Evolutionary conservation across 164 flowering plant species (phyloP).

Genomic region (Piper betle): DNA sequence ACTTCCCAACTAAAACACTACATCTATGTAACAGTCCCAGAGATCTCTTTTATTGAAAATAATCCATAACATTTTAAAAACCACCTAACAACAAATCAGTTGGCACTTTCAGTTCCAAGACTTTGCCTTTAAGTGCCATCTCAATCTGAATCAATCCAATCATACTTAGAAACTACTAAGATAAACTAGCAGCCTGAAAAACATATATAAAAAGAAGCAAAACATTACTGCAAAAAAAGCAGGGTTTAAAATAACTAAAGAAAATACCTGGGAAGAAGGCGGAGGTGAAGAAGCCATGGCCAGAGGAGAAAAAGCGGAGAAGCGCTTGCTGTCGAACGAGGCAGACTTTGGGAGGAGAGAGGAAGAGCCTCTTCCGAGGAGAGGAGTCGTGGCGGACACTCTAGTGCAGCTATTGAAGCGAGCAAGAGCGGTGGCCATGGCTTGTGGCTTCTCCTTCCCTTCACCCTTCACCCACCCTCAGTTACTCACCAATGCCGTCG

Average conservation of each 20-base stretch:
- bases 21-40: too few relatives aligned
- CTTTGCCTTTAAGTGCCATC: background rate
- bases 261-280: conserved; percentile 20
- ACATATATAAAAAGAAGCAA: background rate
- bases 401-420: background rate
- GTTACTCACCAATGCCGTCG: background rate
- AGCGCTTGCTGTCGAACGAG: background rate
- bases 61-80: too few relatives aligned
- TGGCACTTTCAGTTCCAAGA: background rate
- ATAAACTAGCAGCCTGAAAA: background rate
- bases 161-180: too few relatives aligned
- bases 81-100: too few relatives aligned
- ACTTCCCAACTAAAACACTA: background rate
- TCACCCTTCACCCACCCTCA: background rate
- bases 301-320: conserved; percentile 5
- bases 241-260: background rate
- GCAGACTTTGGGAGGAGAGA: background rate
- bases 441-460: background rate
- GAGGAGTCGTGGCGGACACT: background rate
- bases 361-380: background rate
- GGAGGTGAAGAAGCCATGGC: conserved; percentile 30
- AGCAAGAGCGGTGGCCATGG: background rate
- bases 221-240: background rate
- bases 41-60: too few relatives aligned
- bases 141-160: background rate